Evolutionary conservation across 2,329 filamentous ascomycete genomes (phyloP).

Genomic region (Colletotrichum musicola): DNA sequence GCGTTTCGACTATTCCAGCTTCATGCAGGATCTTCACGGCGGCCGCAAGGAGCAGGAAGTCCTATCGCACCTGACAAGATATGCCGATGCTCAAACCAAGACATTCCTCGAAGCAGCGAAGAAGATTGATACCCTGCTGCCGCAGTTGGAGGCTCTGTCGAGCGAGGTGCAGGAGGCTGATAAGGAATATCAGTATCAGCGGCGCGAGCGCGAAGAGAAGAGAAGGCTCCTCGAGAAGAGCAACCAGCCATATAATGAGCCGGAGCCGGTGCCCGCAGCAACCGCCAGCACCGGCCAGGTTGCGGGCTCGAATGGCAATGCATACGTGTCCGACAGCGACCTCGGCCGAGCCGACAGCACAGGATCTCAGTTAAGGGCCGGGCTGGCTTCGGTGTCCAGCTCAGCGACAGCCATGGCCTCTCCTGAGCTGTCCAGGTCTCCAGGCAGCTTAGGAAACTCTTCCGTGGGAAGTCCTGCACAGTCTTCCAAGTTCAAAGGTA

Average conservation of each 20-base stretch:
- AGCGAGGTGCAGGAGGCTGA: slow-evolving; percentile 92
- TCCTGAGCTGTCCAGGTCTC: slow-evolving; percentile 67
- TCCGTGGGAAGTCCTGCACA: slow-evolving; percentile 64
- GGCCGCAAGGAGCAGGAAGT: slow-evolving; percentile 99
- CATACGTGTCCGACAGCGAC: slow-evolving; percentile 74
- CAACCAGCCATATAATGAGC: slow-evolving; percentile 78
- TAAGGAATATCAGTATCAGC: slow-evolving; percentile 95
- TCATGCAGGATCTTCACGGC: slow-evolving; percentile 99
- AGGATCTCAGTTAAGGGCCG: slow-evolving; percentile 72
- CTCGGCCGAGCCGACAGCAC: slow-evolving; percentile 81
- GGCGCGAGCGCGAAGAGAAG: slow-evolving; percentile 96
- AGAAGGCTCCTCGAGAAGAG: slow-evolving; percentile 90
- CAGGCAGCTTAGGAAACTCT: slow-evolving; percentile 64
- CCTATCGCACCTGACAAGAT: slow-evolving; percentile 92
- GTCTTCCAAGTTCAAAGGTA: slow-evolving; percentile 83
- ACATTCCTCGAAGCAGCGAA: slow-evolving; percentile 86
- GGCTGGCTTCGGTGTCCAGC: slow-evolving; percentile 59
- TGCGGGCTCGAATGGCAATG: slow-evolving; percentile 57
- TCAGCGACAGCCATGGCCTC: slow-evolving; percentile 46
- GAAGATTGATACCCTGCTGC: slow-evolving; percentile 87
- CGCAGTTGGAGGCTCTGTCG: slow-evolving; percentile 89
- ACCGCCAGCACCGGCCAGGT: slow-evolving; percentile 49
- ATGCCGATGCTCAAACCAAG: slow-evolving; percentile 89
- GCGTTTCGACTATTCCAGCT: slow-evolving; percentile 98
- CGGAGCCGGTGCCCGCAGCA: slow-evolving; percentile 66